These are phyloP conservation scores for Mariannaea sp. DNA, from an alignment of 2,329 filamentous ascomycete species.

Conservation along the genomic window DNA sequence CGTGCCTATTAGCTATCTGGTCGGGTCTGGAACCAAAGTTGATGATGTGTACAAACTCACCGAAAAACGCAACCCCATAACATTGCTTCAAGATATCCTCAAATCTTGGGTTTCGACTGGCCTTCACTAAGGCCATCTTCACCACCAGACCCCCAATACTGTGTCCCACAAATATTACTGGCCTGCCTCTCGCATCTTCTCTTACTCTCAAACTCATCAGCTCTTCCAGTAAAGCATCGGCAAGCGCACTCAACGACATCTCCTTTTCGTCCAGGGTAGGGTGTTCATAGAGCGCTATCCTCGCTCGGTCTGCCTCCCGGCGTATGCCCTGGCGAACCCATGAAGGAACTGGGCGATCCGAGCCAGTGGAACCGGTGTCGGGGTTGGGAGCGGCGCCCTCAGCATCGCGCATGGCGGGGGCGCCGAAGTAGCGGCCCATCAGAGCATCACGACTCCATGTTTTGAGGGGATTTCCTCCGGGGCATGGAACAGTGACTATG, in stretches of 20 bases:
- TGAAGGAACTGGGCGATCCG: constrained; percentile 42
- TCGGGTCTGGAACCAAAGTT: too few species aligned
- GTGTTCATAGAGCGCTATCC: constrained; percentile 59
- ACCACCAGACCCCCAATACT: constrained; percentile 65
- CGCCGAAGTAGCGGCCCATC: constrained; percentile 52
- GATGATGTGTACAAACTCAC: constrained; percentile 43
- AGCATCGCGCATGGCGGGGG: constrained; percentile 47
- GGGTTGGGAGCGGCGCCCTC: constrained; percentile 30
- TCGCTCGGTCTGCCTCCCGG: constrained; percentile 51
- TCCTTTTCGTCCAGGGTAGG: constrained; percentile 46
- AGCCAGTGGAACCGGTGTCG: background rate
- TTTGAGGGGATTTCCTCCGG: constrained; percentile 56
- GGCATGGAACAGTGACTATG: constrained; percentile 58
- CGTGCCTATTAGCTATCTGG: too few species aligned
- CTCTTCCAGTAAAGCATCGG: constrained; percentile 53
- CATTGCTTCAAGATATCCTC: constrained; percentile 58
- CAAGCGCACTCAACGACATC: constrained; percentile 50
- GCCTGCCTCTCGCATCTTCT: constrained; percentile 48
- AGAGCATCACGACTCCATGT: constrained; percentile 59
- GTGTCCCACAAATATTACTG: constrained; percentile 64
- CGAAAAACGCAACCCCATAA: constrained; percentile 65
- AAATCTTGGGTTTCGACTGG: constrained; percentile 45
- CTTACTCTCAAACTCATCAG: constrained; percentile 43
- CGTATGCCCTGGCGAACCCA: constrained; percentile 61
- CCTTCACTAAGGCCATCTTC: constrained; percentile 60